phyloP scores from a whole-genome alignment of 768 basidiomycete genomes.

The Leccinum aurantiacum region DNA sequence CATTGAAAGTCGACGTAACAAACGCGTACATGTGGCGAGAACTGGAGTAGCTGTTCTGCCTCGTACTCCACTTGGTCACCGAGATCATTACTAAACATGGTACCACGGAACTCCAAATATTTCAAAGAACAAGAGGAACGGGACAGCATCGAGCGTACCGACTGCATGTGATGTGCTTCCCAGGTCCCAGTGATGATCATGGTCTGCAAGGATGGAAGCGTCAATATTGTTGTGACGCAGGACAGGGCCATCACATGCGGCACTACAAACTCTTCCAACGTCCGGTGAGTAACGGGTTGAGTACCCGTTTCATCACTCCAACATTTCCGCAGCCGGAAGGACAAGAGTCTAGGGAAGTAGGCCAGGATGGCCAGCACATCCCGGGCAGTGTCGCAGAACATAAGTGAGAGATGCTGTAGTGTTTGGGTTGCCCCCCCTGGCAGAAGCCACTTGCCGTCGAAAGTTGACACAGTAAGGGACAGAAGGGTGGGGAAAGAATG shows the following conservation, averaged over 20 bases:
- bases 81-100: not conserved
- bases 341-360: not conserved
- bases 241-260: not conserved
- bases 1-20: not conserved
- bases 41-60: not conserved
- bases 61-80: not conserved
- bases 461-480: not conserved
- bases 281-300: not conserved
- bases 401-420: not conserved
- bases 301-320: not conserved
- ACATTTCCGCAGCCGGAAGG: not conserved
- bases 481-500: not conserved
- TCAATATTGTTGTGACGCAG: not conserved
- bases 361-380: not conserved
- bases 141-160: not conserved
- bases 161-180: not conserved
- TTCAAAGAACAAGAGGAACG: not conserved
- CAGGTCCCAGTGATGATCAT: not conserved
- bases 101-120: not conserved
- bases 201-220: not conserved
- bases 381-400: not conserved
- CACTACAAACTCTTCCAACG: not conserved
- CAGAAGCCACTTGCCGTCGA: not conserved
- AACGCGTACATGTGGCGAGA: not conserved
- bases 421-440: not conserved